Evolutionary conservation across 2,329 filamentous ascomycete species (phyloP).

Genomic region (Zarea fungicola): DNA sequence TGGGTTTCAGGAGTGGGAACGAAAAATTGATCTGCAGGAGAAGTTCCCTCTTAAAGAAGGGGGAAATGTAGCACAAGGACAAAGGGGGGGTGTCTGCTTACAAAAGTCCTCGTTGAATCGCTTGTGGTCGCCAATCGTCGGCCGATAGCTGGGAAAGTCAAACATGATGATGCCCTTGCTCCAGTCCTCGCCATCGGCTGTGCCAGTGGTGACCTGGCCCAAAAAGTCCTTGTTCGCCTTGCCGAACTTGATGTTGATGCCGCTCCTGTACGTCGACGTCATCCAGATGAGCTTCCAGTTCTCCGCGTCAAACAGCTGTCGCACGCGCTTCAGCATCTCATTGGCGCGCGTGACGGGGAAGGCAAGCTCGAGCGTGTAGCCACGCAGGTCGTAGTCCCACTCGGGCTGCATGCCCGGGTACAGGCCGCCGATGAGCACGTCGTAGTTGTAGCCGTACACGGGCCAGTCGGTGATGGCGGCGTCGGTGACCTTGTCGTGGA

Average conservation of each 20-base stretch:
- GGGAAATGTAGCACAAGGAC: background rate
- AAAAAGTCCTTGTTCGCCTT: constrained; percentile 43
- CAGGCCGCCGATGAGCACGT: constrained; percentile 47
- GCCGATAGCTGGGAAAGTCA: constrained; percentile 45
- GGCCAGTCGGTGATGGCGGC: constrained; percentile 39
- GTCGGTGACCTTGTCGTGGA: constrained; percentile 45
- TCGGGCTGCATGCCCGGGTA: constrained; percentile 43
- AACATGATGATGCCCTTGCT: constrained; percentile 48
- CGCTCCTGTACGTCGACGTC: constrained; percentile 46
- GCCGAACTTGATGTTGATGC: constrained; percentile 50
- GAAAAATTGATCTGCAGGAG: too few species aligned
- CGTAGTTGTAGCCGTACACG: constrained; percentile 49
- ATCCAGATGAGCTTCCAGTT: constrained; percentile 37
- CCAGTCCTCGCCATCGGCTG: constrained; percentile 44
- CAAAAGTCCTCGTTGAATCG: constrained; percentile 48
- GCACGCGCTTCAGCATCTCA: constrained; percentile 42
- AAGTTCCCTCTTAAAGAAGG: too few species aligned
- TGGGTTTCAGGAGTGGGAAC: too few species aligned
- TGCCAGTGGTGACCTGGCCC: constrained; percentile 44
- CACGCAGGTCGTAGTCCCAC: constrained; percentile 45
- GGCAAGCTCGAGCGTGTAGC: constrained; percentile 45
- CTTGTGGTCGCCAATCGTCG: constrained; percentile 38
- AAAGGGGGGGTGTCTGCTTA: constrained; percentile 19
- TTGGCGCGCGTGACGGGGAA: constrained; percentile 47
- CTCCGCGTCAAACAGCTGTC: constrained; percentile 44